A percentile compares a stretch with the other conserved stretches of the same genome.
phyloP scores from a whole-genome alignment of 805 yeast genomes.

The Myxozyma mucilagina region DNA sequence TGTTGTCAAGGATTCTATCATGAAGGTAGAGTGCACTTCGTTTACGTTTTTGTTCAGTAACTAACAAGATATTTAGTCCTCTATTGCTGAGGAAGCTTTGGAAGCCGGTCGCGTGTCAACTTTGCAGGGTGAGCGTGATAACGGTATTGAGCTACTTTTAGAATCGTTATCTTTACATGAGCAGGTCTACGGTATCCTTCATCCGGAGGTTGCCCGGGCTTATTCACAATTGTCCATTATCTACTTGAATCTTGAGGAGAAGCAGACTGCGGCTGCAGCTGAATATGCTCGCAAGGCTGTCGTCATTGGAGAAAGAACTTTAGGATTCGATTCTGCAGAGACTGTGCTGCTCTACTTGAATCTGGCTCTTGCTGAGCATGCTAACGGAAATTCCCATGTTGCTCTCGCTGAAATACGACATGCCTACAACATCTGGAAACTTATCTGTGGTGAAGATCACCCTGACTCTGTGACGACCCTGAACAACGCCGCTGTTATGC shows the following conservation, averaged over 20 bases:
- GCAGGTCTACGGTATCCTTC: slow-evolving; percentile 79
- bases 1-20: slow-evolving; percentile 64
- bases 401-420: slow-evolving; percentile 63
- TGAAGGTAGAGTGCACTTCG: slow-evolving; percentile 2
- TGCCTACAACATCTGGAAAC: slow-evolving; percentile 59
- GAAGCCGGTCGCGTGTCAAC: slow-evolving; percentile 42
- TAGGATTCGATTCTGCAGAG: slow-evolving; percentile 79
- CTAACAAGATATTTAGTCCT: slow-evolving; percentile 43
- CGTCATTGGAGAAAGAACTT: slow-evolving; percentile 71
- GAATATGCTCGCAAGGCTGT: slow-evolving; percentile 67
- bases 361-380: slow-evolving; percentile 69
- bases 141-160: slow-evolving; percentile 62
- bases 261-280: slow-evolving; percentile 54
- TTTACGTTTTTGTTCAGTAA: not conserved
- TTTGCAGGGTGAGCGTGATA: slow-evolving; percentile 41
- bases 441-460: slow-evolving; percentile 62
- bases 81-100: slow-evolving; percentile 67
- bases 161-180: slow-evolving; percentile 76
- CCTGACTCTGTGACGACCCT: slow-evolving; percentile 68
- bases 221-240: slow-evolving; percentile 65
- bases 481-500: slow-evolving; percentile 59
- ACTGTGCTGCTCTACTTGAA: slow-evolving; percentile 70
- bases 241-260: slow-evolving; percentile 59
- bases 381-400: slow-evolving; percentile 57
- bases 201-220: slow-evolving; percentile 73